Evolutionary conservation across 192 early-diverging fungal species (phyloP).

Genomic region (Coemansia sp.): DNA sequence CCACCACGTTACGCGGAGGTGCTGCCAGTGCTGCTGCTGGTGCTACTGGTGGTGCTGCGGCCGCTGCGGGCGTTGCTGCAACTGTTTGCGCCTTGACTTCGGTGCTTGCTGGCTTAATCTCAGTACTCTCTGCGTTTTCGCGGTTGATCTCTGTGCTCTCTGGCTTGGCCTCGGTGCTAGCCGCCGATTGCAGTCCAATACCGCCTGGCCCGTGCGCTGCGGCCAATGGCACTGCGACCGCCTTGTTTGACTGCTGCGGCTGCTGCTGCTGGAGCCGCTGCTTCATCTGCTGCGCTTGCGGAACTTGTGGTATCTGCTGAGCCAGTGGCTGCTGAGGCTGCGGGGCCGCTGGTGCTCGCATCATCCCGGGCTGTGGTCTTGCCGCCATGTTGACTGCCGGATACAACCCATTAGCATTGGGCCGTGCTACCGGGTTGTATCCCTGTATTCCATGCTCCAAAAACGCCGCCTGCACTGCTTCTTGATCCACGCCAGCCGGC

Average conservation of each 20-base stretch:
- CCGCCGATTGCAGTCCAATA: not conserved
- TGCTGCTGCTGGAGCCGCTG: constrained; percentile 8
- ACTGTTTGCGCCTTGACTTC: not conserved
- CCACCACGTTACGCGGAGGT: constrained; percentile 9
- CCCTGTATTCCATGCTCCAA: constrained; percentile 31
- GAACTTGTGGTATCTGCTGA: not conserved
- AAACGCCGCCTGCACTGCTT: constrained; percentile 26
- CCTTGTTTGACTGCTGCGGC: not conserved
- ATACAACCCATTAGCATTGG: constrained; percentile 22
- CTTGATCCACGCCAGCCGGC: constrained; percentile 28
- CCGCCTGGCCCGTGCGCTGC: constrained; percentile 11
- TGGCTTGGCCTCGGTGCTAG: not conserved
- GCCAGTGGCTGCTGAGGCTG: constrained; percentile 5
- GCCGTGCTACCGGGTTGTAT: constrained; percentile 21
- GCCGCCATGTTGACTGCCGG: not conserved
- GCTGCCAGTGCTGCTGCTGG: not conserved
- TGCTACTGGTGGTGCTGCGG: no score
- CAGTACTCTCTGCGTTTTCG: not conserved
- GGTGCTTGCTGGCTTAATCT: not conserved
- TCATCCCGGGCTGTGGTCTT: not conserved
- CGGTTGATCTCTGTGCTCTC: not conserved
- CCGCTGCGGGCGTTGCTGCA: no score
- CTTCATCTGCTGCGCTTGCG: not conserved
- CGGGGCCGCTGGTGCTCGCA: not conserved
- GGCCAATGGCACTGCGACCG: constrained; percentile 16